These are phyloP conservation scores for Aureobasidium sp. DNA, from an alignment of 2,329 filamentous ascomycete species.

Conservation along the genomic window DNA sequence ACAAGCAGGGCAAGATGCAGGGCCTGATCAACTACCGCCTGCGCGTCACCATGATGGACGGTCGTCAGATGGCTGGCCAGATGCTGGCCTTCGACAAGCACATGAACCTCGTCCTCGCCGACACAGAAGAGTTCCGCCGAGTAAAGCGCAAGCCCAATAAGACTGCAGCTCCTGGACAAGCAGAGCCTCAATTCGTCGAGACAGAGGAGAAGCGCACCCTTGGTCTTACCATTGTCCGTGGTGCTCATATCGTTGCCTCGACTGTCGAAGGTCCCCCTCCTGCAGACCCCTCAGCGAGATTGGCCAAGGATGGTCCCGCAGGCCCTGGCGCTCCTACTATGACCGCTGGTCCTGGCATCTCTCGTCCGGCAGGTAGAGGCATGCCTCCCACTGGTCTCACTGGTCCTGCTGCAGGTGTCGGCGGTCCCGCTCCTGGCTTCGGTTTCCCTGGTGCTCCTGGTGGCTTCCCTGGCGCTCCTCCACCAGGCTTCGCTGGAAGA, in stretches of 20 bases:
- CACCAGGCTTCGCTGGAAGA: conserved; percentile 27
- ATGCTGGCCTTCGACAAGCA: conserved; percentile 99
- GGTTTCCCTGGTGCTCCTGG: conserved; percentile 41
- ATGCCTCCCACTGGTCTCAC: conserved; percentile 68
- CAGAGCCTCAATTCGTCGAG: conserved; percentile 63
- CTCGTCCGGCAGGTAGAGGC: conserved; percentile 84
- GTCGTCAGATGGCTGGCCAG: conserved; percentile 91
- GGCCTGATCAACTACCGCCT: conserved; percentile 98
- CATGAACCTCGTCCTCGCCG: conserved; percentile 98
- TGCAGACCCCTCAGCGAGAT: conserved; percentile 80
- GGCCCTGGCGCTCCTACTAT: conserved; percentile 60
- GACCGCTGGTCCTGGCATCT: conserved; percentile 78
- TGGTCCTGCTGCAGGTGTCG: conserved; percentile 83
- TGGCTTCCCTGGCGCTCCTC: conserved; percentile 43
- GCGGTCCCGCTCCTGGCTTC: conserved; percentile 61
- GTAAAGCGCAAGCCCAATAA: conserved; percentile 80
- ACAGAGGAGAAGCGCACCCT: conserved; percentile 97
- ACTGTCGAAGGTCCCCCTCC: conserved; percentile 95
- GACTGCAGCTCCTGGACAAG: conserved; percentile 56
- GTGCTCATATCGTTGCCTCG: conserved; percentile 87
- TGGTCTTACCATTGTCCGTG: conserved; percentile 87
- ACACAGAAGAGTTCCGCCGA: conserved; percentile 95
- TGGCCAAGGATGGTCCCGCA: conserved; percentile 59
- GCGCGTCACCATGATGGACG: conserved; percentile 91
- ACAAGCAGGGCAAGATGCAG: conserved; percentile 98